These are phyloP conservation scores for Blastomyces gilchristii DNA, from an alignment of 2,329 filamentous ascomycete species.

Conservation along the genomic window DNA sequence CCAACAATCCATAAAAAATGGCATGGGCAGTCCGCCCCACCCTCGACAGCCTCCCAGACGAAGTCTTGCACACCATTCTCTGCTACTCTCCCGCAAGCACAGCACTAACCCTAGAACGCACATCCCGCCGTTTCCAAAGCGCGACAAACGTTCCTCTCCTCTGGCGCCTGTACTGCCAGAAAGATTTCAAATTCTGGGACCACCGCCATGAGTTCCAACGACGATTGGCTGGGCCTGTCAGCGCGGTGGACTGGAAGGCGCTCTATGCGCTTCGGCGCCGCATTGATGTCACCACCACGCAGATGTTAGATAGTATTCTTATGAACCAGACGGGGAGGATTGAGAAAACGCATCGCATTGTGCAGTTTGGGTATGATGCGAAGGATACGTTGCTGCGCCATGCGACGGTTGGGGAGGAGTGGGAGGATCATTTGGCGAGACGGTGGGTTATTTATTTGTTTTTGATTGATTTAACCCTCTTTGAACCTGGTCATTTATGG, in stretches of 20 bases:
- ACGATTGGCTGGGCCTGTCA: conserved; percentile 46
- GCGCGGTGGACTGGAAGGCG: conserved; percentile 61
- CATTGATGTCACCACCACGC: conserved; percentile 44
- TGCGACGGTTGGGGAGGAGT: conserved; percentile 47
- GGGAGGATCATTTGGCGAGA: conserved; percentile 63
- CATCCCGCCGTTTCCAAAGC: conserved; percentile 54
- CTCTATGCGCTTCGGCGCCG: conserved; percentile 50
- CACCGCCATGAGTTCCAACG: conserved; percentile 48
- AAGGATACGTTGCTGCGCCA: conserved; percentile 73
- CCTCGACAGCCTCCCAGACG: conserved; percentile 54
- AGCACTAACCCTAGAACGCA: conserved; percentile 45
- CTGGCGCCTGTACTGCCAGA: conserved; percentile 67
- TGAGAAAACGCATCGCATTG: conserved; percentile 59
- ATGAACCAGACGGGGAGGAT: conserved; percentile 59
- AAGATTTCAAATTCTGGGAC: conserved; percentile 66
- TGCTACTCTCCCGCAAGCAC: conserved; percentile 46
- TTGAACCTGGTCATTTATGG: conserved; percentile 1
- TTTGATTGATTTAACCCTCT: not conserved
- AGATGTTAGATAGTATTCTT: conserved; percentile 58
- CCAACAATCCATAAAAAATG: not conserved
- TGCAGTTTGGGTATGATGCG: conserved; percentile 68
- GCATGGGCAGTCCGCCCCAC: not conserved
- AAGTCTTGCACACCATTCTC: conserved; percentile 73
- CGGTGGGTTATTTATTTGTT: conserved; percentile 6
- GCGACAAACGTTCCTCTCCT: conserved; percentile 62